phyloP scores from a whole-genome alignment of 2,329 filamentous ascomycete species.

The Botrytis sinoallii region DNA sequence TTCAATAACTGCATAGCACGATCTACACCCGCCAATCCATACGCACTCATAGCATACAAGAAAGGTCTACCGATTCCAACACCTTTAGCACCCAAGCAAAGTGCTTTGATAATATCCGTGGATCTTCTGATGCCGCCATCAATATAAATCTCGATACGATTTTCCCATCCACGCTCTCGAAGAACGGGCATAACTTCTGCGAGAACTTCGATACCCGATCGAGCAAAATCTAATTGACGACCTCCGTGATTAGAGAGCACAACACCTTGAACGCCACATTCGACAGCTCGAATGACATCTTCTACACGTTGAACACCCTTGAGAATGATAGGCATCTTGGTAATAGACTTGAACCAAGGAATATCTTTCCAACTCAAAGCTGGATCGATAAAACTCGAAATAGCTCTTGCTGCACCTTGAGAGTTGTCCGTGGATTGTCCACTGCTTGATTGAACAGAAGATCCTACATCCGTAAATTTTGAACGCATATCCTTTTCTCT shows the following conservation, averaged over 20 bases:
- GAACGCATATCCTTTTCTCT: constrained; percentile 97
- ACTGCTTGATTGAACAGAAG: constrained; percentile 68
- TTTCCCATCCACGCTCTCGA: constrained; percentile 67
- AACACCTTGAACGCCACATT: constrained; percentile 79
- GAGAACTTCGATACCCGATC: constrained; percentile 83
- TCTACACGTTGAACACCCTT: constrained; percentile 97
- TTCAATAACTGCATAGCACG: constrained; percentile 88
- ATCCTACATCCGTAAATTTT: constrained; percentile 83
- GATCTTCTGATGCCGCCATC: constrained; percentile 88
- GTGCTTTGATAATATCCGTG: constrained; percentile 92
- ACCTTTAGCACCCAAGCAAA: constrained; percentile 86
- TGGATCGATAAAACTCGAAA: constrained; percentile 96
- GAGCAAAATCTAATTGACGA: constrained; percentile 87
- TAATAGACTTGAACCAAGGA: constrained; percentile 87
- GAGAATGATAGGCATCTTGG: constrained; percentile 89
- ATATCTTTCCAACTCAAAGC: constrained; percentile 91
- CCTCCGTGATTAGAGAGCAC: constrained; percentile 96
- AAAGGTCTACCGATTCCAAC: constrained; percentile 95
- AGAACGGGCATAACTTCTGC: constrained; percentile 91
- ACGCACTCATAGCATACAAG: constrained; percentile 92
- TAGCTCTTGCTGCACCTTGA: constrained; percentile 91
- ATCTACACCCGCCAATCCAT: constrained; percentile 83
- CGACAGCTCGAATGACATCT: constrained; percentile 84
- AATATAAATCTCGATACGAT: constrained; percentile 81
- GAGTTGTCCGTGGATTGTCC: constrained; percentile 75